Percentiles rank a stretch among this genome's conserved stretches.
phyloP scores from a whole-genome alignment of 2,329 filamentous ascomycete species.

The Stagonosporopsis rhizophila region DNA sequence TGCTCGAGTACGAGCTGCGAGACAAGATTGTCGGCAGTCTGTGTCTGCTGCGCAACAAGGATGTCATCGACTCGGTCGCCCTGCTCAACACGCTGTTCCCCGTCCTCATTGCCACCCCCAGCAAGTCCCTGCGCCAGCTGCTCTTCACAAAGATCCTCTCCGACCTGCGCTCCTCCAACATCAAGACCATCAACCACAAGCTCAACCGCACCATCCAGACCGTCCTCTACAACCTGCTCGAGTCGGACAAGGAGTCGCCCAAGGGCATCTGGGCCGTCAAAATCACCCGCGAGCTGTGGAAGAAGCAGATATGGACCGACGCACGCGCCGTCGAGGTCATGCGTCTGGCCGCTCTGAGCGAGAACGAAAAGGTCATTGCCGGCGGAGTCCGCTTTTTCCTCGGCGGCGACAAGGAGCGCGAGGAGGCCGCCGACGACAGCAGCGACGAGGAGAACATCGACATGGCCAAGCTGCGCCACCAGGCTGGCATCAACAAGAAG shows the following conservation, averaged over 20 bases:
- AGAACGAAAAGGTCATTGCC: conserved; percentile 90
- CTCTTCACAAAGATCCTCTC: conserved; percentile 91
- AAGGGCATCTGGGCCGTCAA: conserved; percentile 97
- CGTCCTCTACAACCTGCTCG: conserved; percentile 88
- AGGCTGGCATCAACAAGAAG: conserved; percentile 95
- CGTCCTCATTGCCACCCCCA: conserved; percentile 87
- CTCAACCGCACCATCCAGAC: conserved; percentile 94
- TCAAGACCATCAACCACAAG: conserved; percentile 86
- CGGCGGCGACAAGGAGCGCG: conserved; percentile 92
- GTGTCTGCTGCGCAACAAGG: conserved; percentile 86
- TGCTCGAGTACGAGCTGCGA: conserved; percentile 81
- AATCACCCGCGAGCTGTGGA: conserved; percentile 94
- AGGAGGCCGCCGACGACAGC: conserved; percentile 83
- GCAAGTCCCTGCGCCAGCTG: conserved; percentile 83
- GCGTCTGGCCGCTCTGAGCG: conserved; percentile 87
- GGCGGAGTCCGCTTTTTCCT: conserved; percentile 94
- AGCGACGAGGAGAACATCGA: conserved; percentile 80
- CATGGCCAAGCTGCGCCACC: conserved; percentile 81
- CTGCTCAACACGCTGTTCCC: conserved; percentile 93
- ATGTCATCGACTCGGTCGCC: conserved; percentile 81
- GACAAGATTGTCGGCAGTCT: conserved; percentile 95
- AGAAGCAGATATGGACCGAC: conserved; percentile 94
- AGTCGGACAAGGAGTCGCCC: conserved; percentile 80
- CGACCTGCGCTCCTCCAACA: conserved; percentile 86
- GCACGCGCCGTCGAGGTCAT: conserved; percentile 96